phyloP scores from a whole-genome alignment of 2,329 filamentous ascomycete genomes.

The Trichoderma sp. region DNA sequence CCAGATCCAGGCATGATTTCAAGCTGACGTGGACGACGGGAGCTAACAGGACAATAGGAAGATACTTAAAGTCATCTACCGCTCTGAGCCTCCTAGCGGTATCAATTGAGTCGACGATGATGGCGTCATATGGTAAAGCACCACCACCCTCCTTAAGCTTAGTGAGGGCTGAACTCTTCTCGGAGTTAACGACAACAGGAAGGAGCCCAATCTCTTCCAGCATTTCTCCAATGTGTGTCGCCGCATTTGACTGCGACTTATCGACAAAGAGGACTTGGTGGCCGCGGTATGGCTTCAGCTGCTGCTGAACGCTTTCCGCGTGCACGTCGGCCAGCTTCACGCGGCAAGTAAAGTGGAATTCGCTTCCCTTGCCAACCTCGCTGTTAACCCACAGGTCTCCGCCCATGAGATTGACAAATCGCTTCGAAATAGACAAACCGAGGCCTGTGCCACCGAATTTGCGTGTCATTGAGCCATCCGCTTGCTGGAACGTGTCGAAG shows the following conservation, averaged over 20 bases:
- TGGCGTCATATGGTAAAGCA: slow-evolving; percentile 83
- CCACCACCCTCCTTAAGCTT: slow-evolving; percentile 57
- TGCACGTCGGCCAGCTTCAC: slow-evolving; percentile 84
- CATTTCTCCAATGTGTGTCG: slow-evolving; percentile 76
- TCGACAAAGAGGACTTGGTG: slow-evolving; percentile 95
- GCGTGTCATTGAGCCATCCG: slow-evolving; percentile 92
- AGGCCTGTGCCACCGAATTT: slow-evolving; percentile 96
- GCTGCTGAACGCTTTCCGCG: slow-evolving; percentile 75
- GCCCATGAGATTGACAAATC: slow-evolving; percentile 93
- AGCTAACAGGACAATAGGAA: slow-evolving; percentile 90
- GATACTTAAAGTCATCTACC: slow-evolving; percentile 95
- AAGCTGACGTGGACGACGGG: slow-evolving; percentile 88
- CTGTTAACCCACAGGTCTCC: slow-evolving; percentile 96
- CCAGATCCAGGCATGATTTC: slow-evolving; percentile 90
- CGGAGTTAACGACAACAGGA: slow-evolving; percentile 83
- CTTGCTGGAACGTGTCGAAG: slow-evolving; percentile 98
- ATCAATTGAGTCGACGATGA: slow-evolving; percentile 91
- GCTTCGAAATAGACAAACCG: slow-evolving; percentile 91
- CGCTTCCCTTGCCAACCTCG: slow-evolving; percentile 86
- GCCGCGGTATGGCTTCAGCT: slow-evolving; percentile 86
- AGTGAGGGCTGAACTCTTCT: slow-evolving; percentile 63
- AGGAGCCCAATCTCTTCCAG: slow-evolving; percentile 77
- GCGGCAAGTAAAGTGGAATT: slow-evolving; percentile 94
- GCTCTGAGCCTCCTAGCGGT: slow-evolving; percentile 84
- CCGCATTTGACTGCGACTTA: slow-evolving; percentile 79